These are phyloP conservation scores for Eucommia ulmoides DNA, from an alignment of 257 asterid species.

Conservation along the genomic window DNA sequence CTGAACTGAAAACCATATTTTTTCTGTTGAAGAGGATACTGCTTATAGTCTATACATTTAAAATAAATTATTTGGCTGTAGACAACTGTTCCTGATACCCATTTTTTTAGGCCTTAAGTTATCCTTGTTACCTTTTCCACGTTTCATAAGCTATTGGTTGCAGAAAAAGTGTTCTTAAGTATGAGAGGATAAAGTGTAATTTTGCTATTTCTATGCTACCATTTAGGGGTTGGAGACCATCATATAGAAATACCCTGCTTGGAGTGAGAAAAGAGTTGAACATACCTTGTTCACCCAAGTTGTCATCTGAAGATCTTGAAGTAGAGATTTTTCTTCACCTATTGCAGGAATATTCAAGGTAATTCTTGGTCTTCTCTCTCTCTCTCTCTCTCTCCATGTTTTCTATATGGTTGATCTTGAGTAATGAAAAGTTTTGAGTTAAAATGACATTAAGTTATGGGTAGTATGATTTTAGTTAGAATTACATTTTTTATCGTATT, in stretches of 20 bases:
- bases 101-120: no score
- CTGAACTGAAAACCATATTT: no score
- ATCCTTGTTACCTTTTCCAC: no score
- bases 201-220: no score
- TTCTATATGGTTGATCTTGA: background rate
- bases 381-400: background rate
- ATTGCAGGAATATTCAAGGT: constrained; percentile 80
- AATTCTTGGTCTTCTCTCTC: background rate
- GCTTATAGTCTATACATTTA: no score
- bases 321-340: constrained; percentile 88
- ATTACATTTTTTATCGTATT: background rate
- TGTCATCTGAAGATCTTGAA: constrained; percentile 78
- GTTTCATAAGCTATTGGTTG: no score
- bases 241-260: constrained; percentile 74
- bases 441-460: background rate
- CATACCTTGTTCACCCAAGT: constrained; percentile 68
- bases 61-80: no score
- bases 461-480: background rate
- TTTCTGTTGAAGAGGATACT: no score
- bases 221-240: constrained; percentile 98
- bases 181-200: no score
- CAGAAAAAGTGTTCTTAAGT: no score
- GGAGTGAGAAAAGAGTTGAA: constrained; percentile 59
- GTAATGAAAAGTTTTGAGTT: background rate
- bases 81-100: no score